phyloP scores from a whole-genome alignment of 108 stramenopile species.

The Stephanodiscus triporus region DNA sequence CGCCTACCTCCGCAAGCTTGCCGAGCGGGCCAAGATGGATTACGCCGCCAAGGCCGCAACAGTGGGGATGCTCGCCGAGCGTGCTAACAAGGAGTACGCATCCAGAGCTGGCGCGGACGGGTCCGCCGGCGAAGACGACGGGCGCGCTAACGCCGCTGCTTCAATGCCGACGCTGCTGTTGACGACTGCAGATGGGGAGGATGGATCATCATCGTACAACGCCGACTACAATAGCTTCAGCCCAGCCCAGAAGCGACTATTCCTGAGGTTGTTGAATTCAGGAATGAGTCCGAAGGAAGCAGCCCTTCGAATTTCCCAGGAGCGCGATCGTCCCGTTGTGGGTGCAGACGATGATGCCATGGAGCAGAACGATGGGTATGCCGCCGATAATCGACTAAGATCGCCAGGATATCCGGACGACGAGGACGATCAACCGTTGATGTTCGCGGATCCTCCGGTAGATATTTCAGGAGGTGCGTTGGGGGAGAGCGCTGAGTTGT shows the following conservation, averaged over 20 bases:
- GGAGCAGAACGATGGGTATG: slow-evolving; percentile 27
- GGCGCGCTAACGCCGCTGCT: background rate
- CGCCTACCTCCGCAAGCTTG: slow-evolving; percentile 56
- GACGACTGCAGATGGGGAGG: background rate
- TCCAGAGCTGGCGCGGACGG: slow-evolving; percentile 20
- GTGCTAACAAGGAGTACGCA: slow-evolving; percentile 61
- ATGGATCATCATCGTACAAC: slow-evolving; percentile 18
- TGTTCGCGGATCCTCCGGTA: slow-evolving; percentile 25
- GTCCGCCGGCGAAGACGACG: background rate
- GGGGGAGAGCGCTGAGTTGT: slow-evolving; percentile 26
- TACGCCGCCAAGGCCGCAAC: slow-evolving; percentile 33
- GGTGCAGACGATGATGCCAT: slow-evolving; percentile 30
- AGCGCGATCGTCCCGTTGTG: slow-evolving; percentile 13
- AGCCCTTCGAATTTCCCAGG: slow-evolving; percentile 23
- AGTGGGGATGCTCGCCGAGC: slow-evolving; percentile 37
- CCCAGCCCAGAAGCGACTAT: slow-evolving; percentile 73
- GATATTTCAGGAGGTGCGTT: slow-evolving; percentile 12
- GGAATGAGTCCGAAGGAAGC: slow-evolving; percentile 61
- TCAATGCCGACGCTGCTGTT: background rate
- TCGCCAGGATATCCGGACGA: slow-evolving; percentile 14
- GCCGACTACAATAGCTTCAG: slow-evolving; percentile 66
- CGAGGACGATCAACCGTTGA: background rate
- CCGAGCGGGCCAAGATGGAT: slow-evolving; percentile 61
- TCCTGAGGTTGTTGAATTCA: slow-evolving; percentile 69
- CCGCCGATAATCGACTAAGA: slow-evolving; percentile 16